Evolutionary conservation across 352 stramenopile genomes (phyloP).

Genomic region (Phytophthora hibernalis): DNA sequence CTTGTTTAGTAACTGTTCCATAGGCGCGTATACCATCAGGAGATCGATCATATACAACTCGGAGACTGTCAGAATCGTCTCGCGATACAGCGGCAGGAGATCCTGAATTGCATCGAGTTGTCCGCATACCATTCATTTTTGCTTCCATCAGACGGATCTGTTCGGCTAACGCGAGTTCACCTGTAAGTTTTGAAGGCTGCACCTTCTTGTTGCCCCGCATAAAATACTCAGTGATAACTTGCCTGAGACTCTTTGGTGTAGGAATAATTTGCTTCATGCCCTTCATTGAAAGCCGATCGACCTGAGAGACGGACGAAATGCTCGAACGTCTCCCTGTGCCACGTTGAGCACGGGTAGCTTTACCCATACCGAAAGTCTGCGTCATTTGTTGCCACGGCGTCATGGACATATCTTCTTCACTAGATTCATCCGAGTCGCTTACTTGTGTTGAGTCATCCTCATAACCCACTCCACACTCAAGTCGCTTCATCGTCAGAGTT

Average conservation of each 20-base stretch:
- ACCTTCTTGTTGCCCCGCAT: slow-evolving; percentile 76
- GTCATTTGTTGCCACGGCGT: slow-evolving; percentile 89
- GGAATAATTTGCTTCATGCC: slow-evolving; percentile 56
- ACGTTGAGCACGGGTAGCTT: slow-evolving; percentile 35
- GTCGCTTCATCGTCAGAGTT: slow-evolving; percentile 61
- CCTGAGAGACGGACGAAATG: slow-evolving; percentile 68
- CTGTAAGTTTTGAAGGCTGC: slow-evolving; percentile 46
- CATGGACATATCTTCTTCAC: slow-evolving; percentile 80
- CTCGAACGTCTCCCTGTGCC: slow-evolving; percentile 57
- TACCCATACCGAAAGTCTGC: slow-evolving; percentile 82
- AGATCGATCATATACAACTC: slow-evolving; percentile 57
- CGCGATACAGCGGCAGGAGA: background rate
- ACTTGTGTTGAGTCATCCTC: slow-evolving; percentile 85
- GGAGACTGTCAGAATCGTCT: slow-evolving; percentile 29
- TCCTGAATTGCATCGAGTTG: slow-evolving; percentile 22
- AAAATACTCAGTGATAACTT: slow-evolving; percentile 69
- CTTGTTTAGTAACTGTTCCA: slow-evolving; percentile 59
- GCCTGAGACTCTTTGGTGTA: slow-evolving; percentile 65
- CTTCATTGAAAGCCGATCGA: slow-evolving; percentile 66
- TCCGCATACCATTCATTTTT: slow-evolving; percentile 38
- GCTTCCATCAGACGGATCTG: slow-evolving; percentile 47
- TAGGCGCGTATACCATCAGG: slow-evolving; percentile 55
- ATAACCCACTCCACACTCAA: slow-evolving; percentile 80
- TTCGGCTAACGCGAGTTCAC: slow-evolving; percentile 36
- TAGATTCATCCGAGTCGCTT: slow-evolving; percentile 83